phyloP scores from a whole-genome alignment of 2,329 filamentous ascomycete genomes.

The Cladosporium austrohemisphaericum region DNA sequence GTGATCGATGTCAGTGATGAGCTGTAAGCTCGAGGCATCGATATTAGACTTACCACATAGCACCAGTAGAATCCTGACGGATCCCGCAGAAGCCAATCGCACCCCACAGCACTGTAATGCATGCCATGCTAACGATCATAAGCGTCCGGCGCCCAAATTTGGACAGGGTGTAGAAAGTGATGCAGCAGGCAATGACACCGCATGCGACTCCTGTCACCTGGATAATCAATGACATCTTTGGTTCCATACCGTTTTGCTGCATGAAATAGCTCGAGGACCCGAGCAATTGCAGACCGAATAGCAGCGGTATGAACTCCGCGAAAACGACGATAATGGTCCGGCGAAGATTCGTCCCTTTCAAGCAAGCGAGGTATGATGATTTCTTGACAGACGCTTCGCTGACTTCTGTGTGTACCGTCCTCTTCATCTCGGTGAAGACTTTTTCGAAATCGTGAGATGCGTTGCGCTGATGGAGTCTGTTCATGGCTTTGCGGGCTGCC shows the following conservation, averaged over 20 bases:
- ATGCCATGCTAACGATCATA: constrained; percentile 34
- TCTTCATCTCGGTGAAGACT: constrained; percentile 23
- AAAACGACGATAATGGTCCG: constrained; percentile 38
- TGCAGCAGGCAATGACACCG: constrained; percentile 43
- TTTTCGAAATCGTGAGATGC: constrained; percentile 22
- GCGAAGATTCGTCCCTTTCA: constrained; percentile 33
- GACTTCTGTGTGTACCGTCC: constrained; percentile 23
- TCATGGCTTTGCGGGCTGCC: background rate
- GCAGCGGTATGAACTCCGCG: constrained; percentile 30
- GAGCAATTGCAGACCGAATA: constrained; percentile 35
- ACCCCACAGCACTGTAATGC: constrained; percentile 30
- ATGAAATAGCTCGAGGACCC: constrained; percentile 35
- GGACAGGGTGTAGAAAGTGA: constrained; percentile 43
- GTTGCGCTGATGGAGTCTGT: background rate
- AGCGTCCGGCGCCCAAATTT: constrained; percentile 41
- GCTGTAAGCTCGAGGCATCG: background rate
- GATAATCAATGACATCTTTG: constrained; percentile 38
- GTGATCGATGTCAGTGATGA: constrained; percentile 6
- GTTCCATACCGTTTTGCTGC: constrained; percentile 33
- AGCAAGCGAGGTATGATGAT: constrained; percentile 33
- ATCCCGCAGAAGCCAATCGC: background rate
- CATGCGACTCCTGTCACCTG: constrained; percentile 39
- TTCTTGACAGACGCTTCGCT: constrained; percentile 23
- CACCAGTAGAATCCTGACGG: background rate
- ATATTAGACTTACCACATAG: constrained; percentile 3